Conservation (phyloP, 2,329 filamentous ascomycete genomes). For the Stagonosporopsis tanaceti region DNA sequence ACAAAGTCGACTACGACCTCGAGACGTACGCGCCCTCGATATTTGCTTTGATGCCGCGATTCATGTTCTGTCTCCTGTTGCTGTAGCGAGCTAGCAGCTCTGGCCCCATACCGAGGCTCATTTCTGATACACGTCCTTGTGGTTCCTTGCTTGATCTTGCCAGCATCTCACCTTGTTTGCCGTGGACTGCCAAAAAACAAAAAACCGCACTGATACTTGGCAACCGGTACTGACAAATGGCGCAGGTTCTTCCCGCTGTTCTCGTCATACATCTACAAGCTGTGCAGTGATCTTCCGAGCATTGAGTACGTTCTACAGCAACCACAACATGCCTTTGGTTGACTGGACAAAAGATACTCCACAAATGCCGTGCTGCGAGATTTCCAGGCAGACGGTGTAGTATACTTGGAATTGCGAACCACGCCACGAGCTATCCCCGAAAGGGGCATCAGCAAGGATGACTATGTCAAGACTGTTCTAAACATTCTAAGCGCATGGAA, state of each 20-base stretch:
- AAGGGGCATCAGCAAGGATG: conserved; percentile 64
- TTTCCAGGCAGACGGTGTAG: conserved; percentile 75
- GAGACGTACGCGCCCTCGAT: conserved; percentile 62
- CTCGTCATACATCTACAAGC: conserved; percentile 79
- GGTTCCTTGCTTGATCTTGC: conserved; percentile 6
- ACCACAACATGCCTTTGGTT: conserved; percentile 7
- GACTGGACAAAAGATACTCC: conserved; percentile 57
- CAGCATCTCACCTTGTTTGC: conserved; percentile 5
- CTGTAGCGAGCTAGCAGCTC: conserved; percentile 4
- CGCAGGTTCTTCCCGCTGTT: conserved; percentile 77
- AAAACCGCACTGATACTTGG: background rate
- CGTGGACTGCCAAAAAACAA: background rate
- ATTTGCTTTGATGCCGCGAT: conserved; percentile 9
- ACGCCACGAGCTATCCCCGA: conserved; percentile 72
- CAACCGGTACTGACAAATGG: conserved; percentile 25
- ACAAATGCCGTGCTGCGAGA: conserved; percentile 65
- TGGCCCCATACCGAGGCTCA: conserved; percentile 11
- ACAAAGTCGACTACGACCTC: conserved; percentile 75
- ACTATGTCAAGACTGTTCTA: conserved; percentile 73
- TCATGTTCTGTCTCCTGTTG: conserved; percentile 18
- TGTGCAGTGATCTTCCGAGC: conserved; percentile 70
- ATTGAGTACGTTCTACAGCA: conserved; percentile 63
- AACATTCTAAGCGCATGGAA: conserved; percentile 66
- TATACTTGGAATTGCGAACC: conserved; percentile 81
- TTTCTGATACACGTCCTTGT: conserved; percentile 13